These are phyloP conservation scores for Metahyphopichia silvanorum DNA, from an alignment of 805 yeast species.

Conservation along the genomic window DNA sequence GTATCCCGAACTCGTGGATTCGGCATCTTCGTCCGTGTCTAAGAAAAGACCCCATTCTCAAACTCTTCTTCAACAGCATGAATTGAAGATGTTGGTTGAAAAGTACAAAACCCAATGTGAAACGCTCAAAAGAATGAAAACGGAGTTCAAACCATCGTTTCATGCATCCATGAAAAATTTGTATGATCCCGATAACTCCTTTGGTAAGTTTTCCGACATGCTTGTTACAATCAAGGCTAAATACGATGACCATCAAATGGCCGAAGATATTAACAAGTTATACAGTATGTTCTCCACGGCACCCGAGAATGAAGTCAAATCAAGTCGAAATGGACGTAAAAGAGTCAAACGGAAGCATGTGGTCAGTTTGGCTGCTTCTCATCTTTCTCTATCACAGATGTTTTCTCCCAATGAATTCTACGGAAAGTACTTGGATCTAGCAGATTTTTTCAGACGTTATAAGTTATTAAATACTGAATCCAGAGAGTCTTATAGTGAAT, in stretches of 20 bases:
- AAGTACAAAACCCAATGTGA: conserved; percentile 34
- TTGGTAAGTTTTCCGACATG: conserved; percentile 13
- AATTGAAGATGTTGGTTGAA: conserved; percentile 49
- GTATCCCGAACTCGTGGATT: conserved; percentile 54
- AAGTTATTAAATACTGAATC: conserved; percentile 35
- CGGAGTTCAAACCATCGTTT: conserved; percentile 1
- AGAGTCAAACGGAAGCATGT: conserved; percentile 32
- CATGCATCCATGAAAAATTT: conserved; percentile 9
- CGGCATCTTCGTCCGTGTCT: conserved; percentile 7
- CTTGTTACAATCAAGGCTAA: conserved; percentile 4
- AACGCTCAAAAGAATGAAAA: conserved; percentile 4
- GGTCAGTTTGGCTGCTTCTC: conserved; percentile 49
- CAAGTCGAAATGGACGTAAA: conserved; percentile 14
- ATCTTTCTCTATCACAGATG: conserved; percentile 43
- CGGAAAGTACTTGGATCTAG: conserved; percentile 64
- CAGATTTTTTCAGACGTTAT: conserved; percentile 50
- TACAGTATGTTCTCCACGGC: conserved; percentile 24
- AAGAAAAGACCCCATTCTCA: conserved; percentile 48
- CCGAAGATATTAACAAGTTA: conserved; percentile 10
- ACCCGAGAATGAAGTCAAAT: conserved; percentile 12
- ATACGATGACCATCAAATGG: conserved; percentile 1
- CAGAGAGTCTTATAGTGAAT: conserved; percentile 46
- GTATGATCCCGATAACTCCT: conserved; percentile 11
- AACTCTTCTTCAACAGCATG: conserved; percentile 63
- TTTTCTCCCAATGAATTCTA: conserved; percentile 61